phyloP scores from a whole-genome alignment of 371 early-diverging fungal genomes.

The Conidiobolus incongruus region DNA sequence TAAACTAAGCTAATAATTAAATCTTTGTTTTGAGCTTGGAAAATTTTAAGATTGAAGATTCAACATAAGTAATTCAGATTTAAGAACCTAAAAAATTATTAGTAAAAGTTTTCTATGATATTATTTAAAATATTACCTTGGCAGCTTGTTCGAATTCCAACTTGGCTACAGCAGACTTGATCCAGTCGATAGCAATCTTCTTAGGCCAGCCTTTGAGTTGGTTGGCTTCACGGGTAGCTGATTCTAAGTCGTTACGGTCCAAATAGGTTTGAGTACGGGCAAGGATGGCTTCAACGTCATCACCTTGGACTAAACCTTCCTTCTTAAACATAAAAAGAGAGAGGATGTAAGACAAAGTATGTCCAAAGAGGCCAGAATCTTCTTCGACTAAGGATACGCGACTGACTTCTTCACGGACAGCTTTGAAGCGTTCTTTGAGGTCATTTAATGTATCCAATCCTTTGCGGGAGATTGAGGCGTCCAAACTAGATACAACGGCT shows the following conservation, averaged over 20 bases:
- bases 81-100: too few relatives aligned
- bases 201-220: constrained; percentile 88
- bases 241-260: constrained; percentile 53
- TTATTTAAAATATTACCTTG: constrained; percentile 17
- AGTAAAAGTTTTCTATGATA: too few relatives aligned
- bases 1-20: too few relatives aligned
- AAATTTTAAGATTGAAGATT: too few relatives aligned
- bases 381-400: constrained; percentile 69
- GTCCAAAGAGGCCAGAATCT: constrained; percentile 63
- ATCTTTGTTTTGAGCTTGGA: too few relatives aligned
- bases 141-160: constrained; percentile 84
- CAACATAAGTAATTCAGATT: too few relatives aligned
- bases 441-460: constrained; percentile 52
- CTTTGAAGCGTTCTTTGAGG: constrained; percentile 45
- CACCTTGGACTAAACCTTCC: constrained; percentile 66
- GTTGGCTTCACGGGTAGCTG: constrained; percentile 81
- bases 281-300: constrained; percentile 73
- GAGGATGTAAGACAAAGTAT: constrained; percentile 43
- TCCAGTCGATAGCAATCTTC: constrained; percentile 74
- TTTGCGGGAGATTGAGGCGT: constrained; percentile 24
- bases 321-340: constrained; percentile 65
- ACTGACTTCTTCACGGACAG: constrained; percentile 45
- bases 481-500: constrained; percentile 33
- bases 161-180: constrained; percentile 54
- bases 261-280: constrained; percentile 63